Percentiles rank a stretch among this genome's conserved stretches.
These are phyloP conservation scores for Neurospora hispaniola DNA, from an alignment of 495 filamentous ascomycete genomes.

Conservation along the genomic window DNA sequence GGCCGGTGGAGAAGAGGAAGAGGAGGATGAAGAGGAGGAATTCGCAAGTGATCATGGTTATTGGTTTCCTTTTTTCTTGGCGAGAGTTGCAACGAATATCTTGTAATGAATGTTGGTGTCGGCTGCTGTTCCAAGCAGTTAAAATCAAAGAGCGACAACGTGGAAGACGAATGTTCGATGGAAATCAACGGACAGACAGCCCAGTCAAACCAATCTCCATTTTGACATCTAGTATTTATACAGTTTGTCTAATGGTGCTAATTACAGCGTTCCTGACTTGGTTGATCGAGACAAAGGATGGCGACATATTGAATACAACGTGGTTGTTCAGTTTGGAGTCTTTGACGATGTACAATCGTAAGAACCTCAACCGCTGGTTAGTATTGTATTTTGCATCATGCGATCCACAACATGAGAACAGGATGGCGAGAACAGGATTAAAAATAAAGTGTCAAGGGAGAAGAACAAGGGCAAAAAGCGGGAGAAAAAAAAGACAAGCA, in stretches of 20 bases:
- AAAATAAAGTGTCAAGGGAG: neutral
- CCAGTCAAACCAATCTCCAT: neutral
- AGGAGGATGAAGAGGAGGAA: neutral
- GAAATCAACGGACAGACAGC: neutral
- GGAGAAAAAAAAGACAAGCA: neutral
- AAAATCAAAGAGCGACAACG: neutral
- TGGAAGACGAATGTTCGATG: neutral
- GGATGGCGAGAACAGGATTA: neutral
- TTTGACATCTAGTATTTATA: neutral
- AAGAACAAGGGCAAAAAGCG: neutral
- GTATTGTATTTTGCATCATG: neutral
- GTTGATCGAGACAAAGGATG: neutral
- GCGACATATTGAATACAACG: neutral
- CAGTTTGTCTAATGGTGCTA: neutral
- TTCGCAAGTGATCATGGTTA: neutral
- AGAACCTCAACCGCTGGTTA: neutral
- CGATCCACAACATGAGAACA: neutral
- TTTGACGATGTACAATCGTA: neutral
- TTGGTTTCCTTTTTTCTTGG: neutral
- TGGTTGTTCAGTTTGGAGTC: neutral
- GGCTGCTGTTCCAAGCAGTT: neutral
- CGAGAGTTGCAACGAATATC: neutral
- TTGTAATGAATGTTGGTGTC: neutral
- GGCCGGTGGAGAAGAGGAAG: neutral
- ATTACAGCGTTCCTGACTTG: neutral